These are phyloP conservation scores for Nepenthes mirabilis DNA, from an alignment of 148 eudicot genomes.

Conservation along the genomic window DNA sequence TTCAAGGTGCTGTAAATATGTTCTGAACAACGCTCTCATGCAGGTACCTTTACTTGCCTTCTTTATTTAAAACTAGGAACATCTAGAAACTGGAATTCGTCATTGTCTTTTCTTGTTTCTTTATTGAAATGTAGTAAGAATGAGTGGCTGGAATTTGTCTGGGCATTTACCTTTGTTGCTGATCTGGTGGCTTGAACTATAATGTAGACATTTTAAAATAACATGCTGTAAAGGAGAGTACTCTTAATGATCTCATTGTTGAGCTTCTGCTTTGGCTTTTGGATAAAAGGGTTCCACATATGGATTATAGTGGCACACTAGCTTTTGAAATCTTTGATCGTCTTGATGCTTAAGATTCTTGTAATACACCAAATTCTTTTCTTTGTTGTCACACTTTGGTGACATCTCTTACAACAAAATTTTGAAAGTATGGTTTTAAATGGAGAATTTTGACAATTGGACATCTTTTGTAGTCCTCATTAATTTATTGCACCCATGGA, in stretches of 20 bases:
- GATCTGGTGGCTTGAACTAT: conserved; percentile 4
- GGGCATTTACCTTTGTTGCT: background rate
- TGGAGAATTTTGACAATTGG: conserved; percentile 77
- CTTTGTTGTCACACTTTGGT: background rate
- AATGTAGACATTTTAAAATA: conserved; percentile 80
- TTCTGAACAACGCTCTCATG: conserved; percentile 81
- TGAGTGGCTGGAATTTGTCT: too few species aligned
- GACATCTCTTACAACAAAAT: background rate
- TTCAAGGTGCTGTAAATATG: conserved; percentile 98
- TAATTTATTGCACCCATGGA: conserved; percentile 70
- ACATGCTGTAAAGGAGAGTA: conserved; percentile 81
- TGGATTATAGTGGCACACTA: conserved; percentile 86
- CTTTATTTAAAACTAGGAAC: background rate
- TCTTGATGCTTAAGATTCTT: conserved; percentile 91
- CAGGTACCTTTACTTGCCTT: conserved; percentile 33
- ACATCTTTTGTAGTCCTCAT: conserved; percentile 85
- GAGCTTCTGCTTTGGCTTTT: conserved; percentile 97
- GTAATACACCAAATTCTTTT: conserved; percentile 19
- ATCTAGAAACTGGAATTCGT: background rate
- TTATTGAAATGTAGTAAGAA: too few species aligned
- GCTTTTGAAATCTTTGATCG: conserved; percentile 87
- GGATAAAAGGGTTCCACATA: conserved; percentile 89
- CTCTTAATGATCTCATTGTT: conserved; percentile 70
- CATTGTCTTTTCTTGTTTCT: background rate
- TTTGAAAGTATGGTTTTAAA: conserved; percentile 4